These are phyloP conservation scores for Talaromyces sp. DNA, from an alignment of 2,329 filamentous ascomycete species.

Conservation along the genomic window DNA sequence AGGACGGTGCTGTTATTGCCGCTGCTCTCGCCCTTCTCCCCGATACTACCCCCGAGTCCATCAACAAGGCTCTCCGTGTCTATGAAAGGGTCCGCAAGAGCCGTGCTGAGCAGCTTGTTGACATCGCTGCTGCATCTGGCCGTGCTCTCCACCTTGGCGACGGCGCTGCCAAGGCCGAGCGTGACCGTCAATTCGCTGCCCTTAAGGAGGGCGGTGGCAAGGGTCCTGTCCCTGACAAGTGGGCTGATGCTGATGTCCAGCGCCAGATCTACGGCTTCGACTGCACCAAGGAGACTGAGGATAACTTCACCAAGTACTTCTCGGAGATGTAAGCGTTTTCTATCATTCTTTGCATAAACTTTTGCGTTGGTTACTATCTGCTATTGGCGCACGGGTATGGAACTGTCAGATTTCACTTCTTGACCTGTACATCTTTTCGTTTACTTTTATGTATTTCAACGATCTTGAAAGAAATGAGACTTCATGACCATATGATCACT, in stretches of 20 bases:
- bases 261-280: conserved; percentile 67
- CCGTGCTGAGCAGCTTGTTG: conserved; percentile 59
- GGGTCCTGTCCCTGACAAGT: conserved; percentile 62
- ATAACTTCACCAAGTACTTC: conserved; percentile 56
- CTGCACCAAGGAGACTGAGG: conserved; percentile 58
- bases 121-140: conserved; percentile 59
- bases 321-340: conserved; percentile 24
- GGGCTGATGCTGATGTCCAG: conserved; percentile 71
- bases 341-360: conserved; percentile 3
- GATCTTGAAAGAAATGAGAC: conserved; percentile 2
- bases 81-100: conserved; percentile 61
- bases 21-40: conserved; percentile 55
- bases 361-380: neutral
- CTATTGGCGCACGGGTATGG: neutral
- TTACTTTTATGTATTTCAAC: conserved; percentile 5
- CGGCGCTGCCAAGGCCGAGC: conserved; percentile 61
- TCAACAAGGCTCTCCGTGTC: conserved; percentile 57
- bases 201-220: conserved; percentile 48
- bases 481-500: conserved; percentile 3
- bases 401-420: neutral
- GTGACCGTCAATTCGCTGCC: conserved; percentile 60
- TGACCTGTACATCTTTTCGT: neutral
- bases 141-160: conserved; percentile 59
- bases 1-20: conserved; percentile 62
- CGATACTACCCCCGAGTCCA: conserved; percentile 48